Percentiles rank a stretch among this genome's conserved stretches.
Conservation (phyloP, 2,329 filamentous ascomycete genomes). For the Aspergillus unguis region DNA sequence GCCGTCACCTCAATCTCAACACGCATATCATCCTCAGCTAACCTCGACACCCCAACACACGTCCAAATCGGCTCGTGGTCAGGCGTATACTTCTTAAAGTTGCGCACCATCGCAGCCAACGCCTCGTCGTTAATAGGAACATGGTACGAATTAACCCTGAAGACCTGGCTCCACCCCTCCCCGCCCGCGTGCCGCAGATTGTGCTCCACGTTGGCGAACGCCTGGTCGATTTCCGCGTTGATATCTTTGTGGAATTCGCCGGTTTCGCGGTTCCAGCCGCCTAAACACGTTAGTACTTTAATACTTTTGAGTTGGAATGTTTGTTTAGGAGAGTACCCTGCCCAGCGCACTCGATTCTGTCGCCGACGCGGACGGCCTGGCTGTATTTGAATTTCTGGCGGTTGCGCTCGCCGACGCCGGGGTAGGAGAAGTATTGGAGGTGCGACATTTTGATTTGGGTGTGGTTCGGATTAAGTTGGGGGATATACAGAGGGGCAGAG, state of each 20-base stretch:
- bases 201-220: constrained; percentile 57
- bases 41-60: constrained; percentile 47
- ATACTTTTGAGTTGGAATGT: too few species aligned
- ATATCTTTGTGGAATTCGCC: constrained; percentile 33
- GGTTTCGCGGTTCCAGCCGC: constrained; percentile 33
- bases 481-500: too few species aligned
- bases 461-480: background rate
- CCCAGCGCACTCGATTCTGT: constrained; percentile 45
- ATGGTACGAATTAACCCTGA: constrained; percentile 47
- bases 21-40: constrained; percentile 52
- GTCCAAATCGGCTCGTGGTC: constrained; percentile 56
- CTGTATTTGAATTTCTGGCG: constrained; percentile 39
- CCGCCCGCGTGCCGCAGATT: constrained; percentile 53
- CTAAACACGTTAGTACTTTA: constrained; percentile 15
- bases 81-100: constrained; percentile 52
- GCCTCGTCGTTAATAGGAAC: constrained; percentile 42
- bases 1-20: constrained; percentile 60
- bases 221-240: constrained; percentile 49
- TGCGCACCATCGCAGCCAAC: constrained; percentile 42
- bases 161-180: constrained; percentile 50
- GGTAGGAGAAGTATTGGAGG: constrained; percentile 41
- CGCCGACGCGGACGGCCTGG: constrained; percentile 50
- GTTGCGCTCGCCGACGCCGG: constrained; percentile 37
- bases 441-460: constrained; percentile 29
- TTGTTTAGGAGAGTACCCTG: too few species aligned